phyloP scores from a whole-genome alignment of 768 basidiomycete species.

The Lentinula boryana region DNA sequence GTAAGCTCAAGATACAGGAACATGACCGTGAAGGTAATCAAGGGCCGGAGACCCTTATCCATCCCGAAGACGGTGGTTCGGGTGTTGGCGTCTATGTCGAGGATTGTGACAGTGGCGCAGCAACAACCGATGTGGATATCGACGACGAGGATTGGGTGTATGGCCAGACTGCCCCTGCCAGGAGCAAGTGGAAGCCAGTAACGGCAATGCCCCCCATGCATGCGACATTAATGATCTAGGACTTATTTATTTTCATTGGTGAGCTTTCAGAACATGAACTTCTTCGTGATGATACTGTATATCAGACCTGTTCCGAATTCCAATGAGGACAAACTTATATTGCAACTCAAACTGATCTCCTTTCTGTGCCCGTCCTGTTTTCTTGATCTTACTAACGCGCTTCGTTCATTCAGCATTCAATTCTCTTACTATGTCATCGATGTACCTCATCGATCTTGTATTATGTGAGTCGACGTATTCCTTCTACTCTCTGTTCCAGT shows the following conservation, averaged over 20 bases:
- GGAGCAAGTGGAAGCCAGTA: slow-evolving; percentile 45
- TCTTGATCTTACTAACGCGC: background rate
- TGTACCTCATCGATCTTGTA: slow-evolving; percentile 8
- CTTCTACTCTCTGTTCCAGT: slow-evolving; percentile 4
- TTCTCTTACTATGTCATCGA: slow-evolving; percentile 7
- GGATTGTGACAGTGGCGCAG: slow-evolving; percentile 47
- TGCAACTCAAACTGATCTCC: slow-evolving; percentile 42
- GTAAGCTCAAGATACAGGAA: slow-evolving; percentile 47
- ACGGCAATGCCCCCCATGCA: slow-evolving; percentile 53
- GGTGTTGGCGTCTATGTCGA: slow-evolving; percentile 80
- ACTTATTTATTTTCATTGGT: slow-evolving; percentile 14
- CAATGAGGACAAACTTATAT: slow-evolving; percentile 55
- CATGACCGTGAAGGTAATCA: slow-evolving; percentile 11
- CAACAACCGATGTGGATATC: slow-evolving; percentile 33
- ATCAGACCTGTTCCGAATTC: slow-evolving; percentile 78
- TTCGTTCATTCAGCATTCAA: background rate
- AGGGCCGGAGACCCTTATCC: slow-evolving; percentile 52
- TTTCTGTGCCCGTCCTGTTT: slow-evolving; percentile 1
- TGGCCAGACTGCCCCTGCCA: slow-evolving; percentile 46
- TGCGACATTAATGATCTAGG: slow-evolving; percentile 17
- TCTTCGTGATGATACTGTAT: slow-evolving; percentile 47
- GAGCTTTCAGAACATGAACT: slow-evolving; percentile 7
- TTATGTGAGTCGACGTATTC: slow-evolving; percentile 27
- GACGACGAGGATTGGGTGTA: slow-evolving; percentile 59
- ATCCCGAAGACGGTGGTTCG: slow-evolving; percentile 54